Conservation (phyloP, 176 grass and related monocot species). For the Elymus sibiricus region DNA sequence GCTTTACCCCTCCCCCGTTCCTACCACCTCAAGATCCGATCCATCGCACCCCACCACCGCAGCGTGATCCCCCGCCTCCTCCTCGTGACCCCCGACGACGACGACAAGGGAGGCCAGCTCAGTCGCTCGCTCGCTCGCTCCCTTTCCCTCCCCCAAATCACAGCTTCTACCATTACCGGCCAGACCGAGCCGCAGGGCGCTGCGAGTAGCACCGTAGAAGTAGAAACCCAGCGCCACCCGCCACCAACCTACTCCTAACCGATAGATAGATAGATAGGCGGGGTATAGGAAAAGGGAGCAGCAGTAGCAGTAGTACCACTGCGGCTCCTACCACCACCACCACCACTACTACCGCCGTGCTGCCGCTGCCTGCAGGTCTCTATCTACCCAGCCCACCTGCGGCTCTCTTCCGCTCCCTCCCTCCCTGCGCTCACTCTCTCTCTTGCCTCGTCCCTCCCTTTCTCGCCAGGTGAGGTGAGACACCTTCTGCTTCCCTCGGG, state of each 20-base stretch:
- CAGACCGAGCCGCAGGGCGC: not conserved
- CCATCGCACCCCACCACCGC: not conserved
- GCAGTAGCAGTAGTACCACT: not conserved
- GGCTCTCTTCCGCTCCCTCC: not conserved
- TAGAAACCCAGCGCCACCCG: not conserved
- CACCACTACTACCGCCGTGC: not conserved
- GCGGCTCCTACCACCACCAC: constrained; percentile 7
- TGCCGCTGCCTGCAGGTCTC: constrained; percentile 6
- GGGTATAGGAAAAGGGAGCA: not conserved
- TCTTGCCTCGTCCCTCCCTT: not conserved
- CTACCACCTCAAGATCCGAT: constrained; percentile 48
- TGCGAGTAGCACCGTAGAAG: constrained; percentile 22
- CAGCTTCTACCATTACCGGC: constrained; percentile 5
- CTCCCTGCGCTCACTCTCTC: constrained; percentile 4
- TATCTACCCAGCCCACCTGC: constrained; percentile 26
- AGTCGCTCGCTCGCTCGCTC: constrained; percentile 22
- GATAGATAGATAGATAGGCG: not conserved
- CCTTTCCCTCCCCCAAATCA: constrained; percentile 19
- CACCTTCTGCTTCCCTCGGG: not conserved
- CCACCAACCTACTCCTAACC: not conserved
- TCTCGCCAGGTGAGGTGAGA: constrained; percentile 28
- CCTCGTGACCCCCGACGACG: constrained; percentile 41
- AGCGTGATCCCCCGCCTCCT: not conserved
- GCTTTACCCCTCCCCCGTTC: constrained; percentile 33
- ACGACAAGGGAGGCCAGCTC: constrained; percentile 27